phyloP scores from a whole-genome alignment of 768 basidiomycete genomes.

The Podaxis sp. region DNA sequence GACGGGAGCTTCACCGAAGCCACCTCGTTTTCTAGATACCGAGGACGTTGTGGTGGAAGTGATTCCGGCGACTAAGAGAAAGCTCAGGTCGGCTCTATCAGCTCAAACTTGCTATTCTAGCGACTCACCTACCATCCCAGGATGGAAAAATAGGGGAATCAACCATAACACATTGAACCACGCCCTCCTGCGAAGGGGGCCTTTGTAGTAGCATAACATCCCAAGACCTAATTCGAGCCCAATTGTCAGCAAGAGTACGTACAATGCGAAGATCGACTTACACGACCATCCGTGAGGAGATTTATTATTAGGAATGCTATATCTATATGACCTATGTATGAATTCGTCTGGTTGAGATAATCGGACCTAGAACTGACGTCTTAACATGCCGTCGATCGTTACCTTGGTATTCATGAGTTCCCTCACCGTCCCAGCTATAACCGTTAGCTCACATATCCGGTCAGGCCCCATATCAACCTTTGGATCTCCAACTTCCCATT shows the following conservation, averaged over 20 bases:
- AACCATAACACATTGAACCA: neutral
- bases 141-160: neutral
- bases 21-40: neutral
- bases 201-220: neutral
- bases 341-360: neutral
- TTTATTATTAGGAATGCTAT: neutral
- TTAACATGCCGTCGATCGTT: neutral
- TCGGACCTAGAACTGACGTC: neutral
- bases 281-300: slow-evolving; percentile 2
- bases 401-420: neutral
- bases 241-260: neutral
- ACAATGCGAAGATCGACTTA: neutral
- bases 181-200: neutral
- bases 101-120: neutral
- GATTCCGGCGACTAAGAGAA: neutral
- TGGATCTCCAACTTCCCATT: neutral
- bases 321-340: neutral
- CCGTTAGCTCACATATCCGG: neutral
- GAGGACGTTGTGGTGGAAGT: neutral
- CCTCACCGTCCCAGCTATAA: neutral
- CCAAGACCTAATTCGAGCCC: neutral
- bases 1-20: neutral
- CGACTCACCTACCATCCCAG: neutral
- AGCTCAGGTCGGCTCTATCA: too few relatives aligned
- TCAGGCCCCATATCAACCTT: neutral